Base-by-base conservation (phyloP, 2,329 filamentous ascomycete genomes). In the Trichoderma brevicompactum region DNA sequence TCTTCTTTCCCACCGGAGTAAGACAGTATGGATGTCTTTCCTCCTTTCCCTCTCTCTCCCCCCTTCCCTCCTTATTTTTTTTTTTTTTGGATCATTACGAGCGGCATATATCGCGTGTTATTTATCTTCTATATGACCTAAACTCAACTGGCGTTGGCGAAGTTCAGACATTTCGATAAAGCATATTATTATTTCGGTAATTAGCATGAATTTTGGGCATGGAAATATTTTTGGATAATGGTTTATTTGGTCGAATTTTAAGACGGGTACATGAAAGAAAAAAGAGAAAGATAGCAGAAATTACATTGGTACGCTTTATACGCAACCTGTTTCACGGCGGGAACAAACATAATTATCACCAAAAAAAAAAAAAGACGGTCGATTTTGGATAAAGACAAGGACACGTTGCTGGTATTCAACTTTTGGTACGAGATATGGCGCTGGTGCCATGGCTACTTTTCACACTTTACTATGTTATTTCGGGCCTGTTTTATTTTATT, bases 141-240 rank as follows among this genome's bases (percentile, higher is more conserved):
- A n/a, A 46, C 49, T 63, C 49, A 46, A 44, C 49, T 53, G 59
- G 59, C 59, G 59, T 63, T 63, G 59, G 59, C 28, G 32, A 63
- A 12, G 12, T 23, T 46, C 40, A 52, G 40, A 44, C 32, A 36
- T 63, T 54, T 63, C 32, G 48, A 63, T 63, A 38, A 34, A 50
- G 56, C 56, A 48, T 60, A 60, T 19, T 9, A 28, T 49, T 40
- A 38, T 46, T 53, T 40, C 12, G 38, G 19, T 43, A 53, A 53
- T 63, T 36, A 54, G 40, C 49, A 63, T 63, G 59, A 46, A 19
- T 46, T 53, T 53, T 54, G n/a, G 13, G 44, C 7, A 38, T 19
- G 59, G 32, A 38, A 36, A 54, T 32, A 63, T 34, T 38, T 34
- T 44, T 28, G 10, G 36, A 48, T 36, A 36, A 46, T 41, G 56